Percentiles rank a stretch among this genome's conserved stretches.
Conservation (phyloP, 805 yeast species). For the Suhomyces sp. region DNA sequence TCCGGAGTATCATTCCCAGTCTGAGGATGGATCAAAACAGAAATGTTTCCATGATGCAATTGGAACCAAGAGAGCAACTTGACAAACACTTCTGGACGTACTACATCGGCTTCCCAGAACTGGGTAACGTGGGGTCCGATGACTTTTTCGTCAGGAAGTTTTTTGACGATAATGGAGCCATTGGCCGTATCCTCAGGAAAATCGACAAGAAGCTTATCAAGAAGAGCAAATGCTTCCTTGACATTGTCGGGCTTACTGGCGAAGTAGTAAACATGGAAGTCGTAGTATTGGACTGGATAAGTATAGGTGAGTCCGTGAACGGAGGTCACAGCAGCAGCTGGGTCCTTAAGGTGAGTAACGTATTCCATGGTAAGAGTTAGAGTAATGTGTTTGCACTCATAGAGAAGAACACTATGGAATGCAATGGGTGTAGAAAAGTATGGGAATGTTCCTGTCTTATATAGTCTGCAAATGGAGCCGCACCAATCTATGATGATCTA, state of each 20-base stretch:
- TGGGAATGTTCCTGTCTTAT: no score
- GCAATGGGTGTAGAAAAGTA: no score
- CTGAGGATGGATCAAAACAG: constrained; percentile 35
- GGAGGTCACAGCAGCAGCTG: constrained; percentile 20
- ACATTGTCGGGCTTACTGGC: constrained; percentile 17
- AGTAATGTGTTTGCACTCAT: no score
- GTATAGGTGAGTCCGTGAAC: constrained; percentile 18
- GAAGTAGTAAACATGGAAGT: constrained; percentile 33
- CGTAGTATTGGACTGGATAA: constrained; percentile 30
- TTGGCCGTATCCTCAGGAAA: constrained; percentile 23
- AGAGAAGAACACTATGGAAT: no score
- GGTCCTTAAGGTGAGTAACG: constrained; percentile 21
- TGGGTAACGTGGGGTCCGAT: constrained; percentile 35
- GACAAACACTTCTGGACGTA: constrained; percentile 28
- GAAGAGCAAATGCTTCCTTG: constrained; percentile 21
- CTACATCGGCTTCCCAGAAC: constrained; percentile 37
- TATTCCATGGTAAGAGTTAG: no score
- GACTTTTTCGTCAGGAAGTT: constrained; percentile 22
- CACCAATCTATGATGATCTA: no score
- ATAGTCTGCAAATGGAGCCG: no score
- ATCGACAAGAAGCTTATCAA: constrained; percentile 21
- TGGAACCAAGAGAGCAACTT: constrained; percentile 31
- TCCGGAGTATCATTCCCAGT: constrained; percentile 29
- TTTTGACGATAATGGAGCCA: constrained; percentile 31
- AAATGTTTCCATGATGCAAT: constrained; percentile 28